Conservation (phyloP, 768 basidiomycete genomes). For the Auricularia sp. region DNA sequence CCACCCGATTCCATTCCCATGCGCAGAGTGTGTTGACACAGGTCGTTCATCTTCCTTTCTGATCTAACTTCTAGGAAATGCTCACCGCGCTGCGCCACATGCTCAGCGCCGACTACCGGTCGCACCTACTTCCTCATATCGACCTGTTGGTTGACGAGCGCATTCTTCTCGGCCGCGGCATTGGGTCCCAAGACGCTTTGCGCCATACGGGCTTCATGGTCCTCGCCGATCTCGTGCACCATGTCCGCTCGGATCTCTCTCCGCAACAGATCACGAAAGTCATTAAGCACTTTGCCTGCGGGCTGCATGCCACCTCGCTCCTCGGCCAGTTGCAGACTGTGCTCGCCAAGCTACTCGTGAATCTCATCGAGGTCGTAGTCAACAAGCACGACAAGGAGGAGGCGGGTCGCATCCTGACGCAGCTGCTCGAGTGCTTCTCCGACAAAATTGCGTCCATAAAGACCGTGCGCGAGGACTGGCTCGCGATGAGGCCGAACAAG, state of each 20-base stretch:
- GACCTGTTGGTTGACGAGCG: constrained; percentile 87
- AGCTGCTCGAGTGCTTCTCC: constrained; percentile 74
- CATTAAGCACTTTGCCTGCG: constrained; percentile 74
- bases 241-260: constrained; percentile 74
- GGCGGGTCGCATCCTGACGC: constrained; percentile 56
- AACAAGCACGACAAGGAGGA: constrained; percentile 63
- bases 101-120: constrained; percentile 65
- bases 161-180: constrained; percentile 75
- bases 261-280: constrained; percentile 66
- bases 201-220: constrained; percentile 65
- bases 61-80: constrained; percentile 33
- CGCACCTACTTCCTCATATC: constrained; percentile 69
- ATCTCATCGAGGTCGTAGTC: constrained; percentile 73
- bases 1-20: constrained; percentile 63
- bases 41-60: no score
- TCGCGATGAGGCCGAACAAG: constrained; percentile 40
- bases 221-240: constrained; percentile 88
- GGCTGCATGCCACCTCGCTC: constrained; percentile 82
- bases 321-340: constrained; percentile 76
- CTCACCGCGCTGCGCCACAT: constrained; percentile 90
- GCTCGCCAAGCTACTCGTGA: constrained; percentile 87
- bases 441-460: constrained; percentile 79
- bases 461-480: constrained; percentile 48
- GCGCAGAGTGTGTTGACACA: constrained; percentile 36
- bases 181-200: constrained; percentile 78